phyloP scores from a whole-genome alignment of 2,329 filamentous ascomycete species.

The Periconia sp. region DNA sequence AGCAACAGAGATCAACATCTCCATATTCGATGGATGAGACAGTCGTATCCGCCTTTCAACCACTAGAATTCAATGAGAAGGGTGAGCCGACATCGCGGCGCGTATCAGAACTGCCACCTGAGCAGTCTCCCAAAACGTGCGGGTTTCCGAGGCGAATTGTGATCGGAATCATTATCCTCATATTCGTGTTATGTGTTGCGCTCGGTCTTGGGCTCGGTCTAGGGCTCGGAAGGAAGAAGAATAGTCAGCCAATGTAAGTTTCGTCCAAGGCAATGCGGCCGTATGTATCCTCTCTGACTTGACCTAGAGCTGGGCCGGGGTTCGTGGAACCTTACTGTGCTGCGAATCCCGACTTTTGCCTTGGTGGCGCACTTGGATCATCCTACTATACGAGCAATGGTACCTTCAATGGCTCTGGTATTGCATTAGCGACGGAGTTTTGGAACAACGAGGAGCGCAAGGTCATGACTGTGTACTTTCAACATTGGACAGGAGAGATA shows the following conservation, averaged over 20 bases:
- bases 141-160: constrained; percentile 14
- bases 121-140: constrained; percentile 10
- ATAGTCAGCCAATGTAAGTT: constrained; percentile 18
- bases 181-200: constrained; percentile 28
- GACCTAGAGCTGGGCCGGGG: constrained; percentile 8
- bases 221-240: constrained; percentile 34
- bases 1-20: constrained; percentile 8
- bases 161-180: constrained; percentile 18
- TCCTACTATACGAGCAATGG: constrained; percentile 48
- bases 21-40: constrained; percentile 19
- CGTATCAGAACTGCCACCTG: constrained; percentile 9
- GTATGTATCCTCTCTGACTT: no score
- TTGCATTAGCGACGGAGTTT: constrained; percentile 52
- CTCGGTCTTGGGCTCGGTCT: constrained; percentile 45
- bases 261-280: background rate
- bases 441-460: constrained; percentile 48
- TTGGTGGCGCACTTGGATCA: constrained; percentile 48
- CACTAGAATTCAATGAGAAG: constrained; percentile 17
- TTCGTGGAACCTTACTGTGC: constrained; percentile 30
- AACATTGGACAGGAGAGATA: constrained; percentile 52
- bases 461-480: constrained; percentile 52
- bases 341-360: constrained; percentile 34
- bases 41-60: constrained; percentile 18
- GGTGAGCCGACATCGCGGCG: constrained; percentile 9
- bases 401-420: constrained; percentile 55